Conservation (phyloP, 2,329 filamentous ascomycete genomes). For the Rhytidhysteron rufulum region DNA sequence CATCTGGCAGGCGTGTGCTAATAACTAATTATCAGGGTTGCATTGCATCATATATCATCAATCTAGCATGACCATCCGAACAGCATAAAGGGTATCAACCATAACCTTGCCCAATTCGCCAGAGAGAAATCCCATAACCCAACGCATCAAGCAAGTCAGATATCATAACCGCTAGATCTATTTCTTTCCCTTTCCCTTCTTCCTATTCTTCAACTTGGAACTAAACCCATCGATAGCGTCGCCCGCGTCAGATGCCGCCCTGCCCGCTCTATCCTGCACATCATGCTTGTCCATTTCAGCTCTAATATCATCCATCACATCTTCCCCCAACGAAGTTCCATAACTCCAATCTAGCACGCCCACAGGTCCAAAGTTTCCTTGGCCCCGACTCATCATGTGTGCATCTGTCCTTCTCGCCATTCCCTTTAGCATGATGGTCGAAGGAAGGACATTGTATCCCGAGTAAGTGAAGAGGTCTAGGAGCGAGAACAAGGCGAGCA, state of each 20-base stretch:
- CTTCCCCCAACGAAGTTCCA: slow-evolving; percentile 49
- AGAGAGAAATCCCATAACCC: no score
- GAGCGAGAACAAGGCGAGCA: slow-evolving; percentile 59
- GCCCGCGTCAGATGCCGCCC: slow-evolving; percentile 31
- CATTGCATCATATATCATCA: no score
- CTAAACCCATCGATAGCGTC: slow-evolving; percentile 27
- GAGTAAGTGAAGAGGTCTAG: slow-evolving; percentile 66
- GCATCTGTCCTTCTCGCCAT: slow-evolving; percentile 56
- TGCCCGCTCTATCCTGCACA: slow-evolving; percentile 41
- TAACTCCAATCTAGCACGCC: slow-evolving; percentile 49
- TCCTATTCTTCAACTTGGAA: slow-evolving; percentile 23
- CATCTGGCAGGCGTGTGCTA: no score
- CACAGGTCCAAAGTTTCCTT: slow-evolving; percentile 60
- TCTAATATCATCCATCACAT: slow-evolving; percentile 53
- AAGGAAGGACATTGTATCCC: slow-evolving; percentile 61
- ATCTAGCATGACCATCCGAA: no score
- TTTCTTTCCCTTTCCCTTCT: slow-evolving; percentile 21
- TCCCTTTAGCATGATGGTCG: slow-evolving; percentile 53
- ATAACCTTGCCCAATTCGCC: no score
- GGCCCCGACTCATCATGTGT: slow-evolving; percentile 55
- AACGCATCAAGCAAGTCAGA: no score
- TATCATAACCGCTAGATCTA: no score
- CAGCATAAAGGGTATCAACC: no score
- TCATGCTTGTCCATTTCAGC: slow-evolving; percentile 55
- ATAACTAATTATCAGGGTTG: no score